Base-by-base conservation (phyloP, 2,329 filamentous ascomycete genomes). In the Helotiales sp. region DNA sequence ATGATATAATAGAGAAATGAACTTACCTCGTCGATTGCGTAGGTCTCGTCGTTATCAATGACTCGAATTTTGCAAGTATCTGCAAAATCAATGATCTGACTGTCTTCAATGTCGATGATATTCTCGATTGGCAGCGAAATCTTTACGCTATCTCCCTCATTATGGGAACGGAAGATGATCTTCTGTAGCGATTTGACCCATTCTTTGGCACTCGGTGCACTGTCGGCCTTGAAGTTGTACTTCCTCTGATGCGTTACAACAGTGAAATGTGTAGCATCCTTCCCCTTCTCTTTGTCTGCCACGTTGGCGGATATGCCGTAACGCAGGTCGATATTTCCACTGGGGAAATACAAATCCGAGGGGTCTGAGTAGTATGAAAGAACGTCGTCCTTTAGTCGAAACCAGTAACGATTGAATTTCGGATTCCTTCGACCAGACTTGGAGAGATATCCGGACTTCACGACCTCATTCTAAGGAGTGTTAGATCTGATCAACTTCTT, bases 101-200 rank as follows among this genome's bases (percentile, higher is more conserved):
- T 96, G 71, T 97, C 92, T 78, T 98, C 96, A 54, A 98, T 89
- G 73, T 98, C 95, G 66, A 98, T 89, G 22, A 98, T 86, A 72
- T 97, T 97, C 67, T 90, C 86, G 61, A 97, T 91, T 0, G 94
- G 95, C 30, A 98, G 81, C 0, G 92, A 96, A 64, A 98, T 96
- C 82, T 98, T 98, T 78, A 99, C 93, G 76, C 94, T 97, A 77
- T 97, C 94, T 10, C 96, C 95, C 70, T 97, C 95, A 75, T 98
- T 98, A 80, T 96, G 94, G 11, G 93, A 95, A 60, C 94, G 87
- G 77, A 98, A 98, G 65, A 98, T 97, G 73, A 97, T 94, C 67
- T 96, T 92, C 76, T 97, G 95, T 28, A 99, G 83, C 62, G 92
- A 89, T 79, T 96, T 96, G 54, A 97, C 94, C 96, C 96, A 99